phyloP scores from a whole-genome alignment of 2,329 filamentous ascomycete genomes.

The Hypoxylon sp. region DNA sequence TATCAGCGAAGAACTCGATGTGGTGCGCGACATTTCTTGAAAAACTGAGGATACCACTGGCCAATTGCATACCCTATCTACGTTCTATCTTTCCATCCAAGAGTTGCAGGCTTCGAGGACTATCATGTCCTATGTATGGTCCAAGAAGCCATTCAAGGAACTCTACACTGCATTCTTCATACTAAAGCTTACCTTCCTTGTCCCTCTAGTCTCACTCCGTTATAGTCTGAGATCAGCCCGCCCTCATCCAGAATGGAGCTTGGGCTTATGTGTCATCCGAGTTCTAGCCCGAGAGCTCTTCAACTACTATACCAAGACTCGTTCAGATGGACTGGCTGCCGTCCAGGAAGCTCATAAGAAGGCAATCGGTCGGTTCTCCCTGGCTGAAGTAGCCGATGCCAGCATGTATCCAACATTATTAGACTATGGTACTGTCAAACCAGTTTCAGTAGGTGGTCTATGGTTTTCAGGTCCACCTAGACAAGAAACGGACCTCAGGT shows the following conservation, averaged over 20 bases:
- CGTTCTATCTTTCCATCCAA: constrained; percentile 2
- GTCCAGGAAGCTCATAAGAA: constrained; percentile 6
- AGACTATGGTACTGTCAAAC: constrained; percentile 10
- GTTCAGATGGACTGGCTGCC: neutral
- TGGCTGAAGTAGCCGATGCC: constrained; percentile 14
- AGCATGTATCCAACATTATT: constrained; percentile 25
- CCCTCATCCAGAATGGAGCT: constrained; percentile 31
- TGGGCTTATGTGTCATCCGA: constrained; percentile 14
- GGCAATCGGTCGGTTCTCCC: constrained; percentile 22
- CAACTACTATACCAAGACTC: constrained; percentile 13
- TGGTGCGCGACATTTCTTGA: too few species aligned
- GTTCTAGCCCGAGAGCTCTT: constrained; percentile 23
- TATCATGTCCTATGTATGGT: constrained; percentile 25
- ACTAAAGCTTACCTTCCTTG: neutral
- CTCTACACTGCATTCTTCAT: constrained; percentile 16
- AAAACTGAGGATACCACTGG: too few species aligned
- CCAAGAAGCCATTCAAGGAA: constrained; percentile 22
- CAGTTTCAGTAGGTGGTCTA: constrained; percentile 28
- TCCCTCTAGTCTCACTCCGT: constrained; percentile 23
- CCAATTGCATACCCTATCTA: too few species aligned
- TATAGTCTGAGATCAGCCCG: constrained; percentile 27
- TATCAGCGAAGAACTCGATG: too few species aligned
- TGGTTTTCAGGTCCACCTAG: constrained; percentile 21
- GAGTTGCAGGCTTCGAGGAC: neutral
- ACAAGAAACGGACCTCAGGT: neutral